Evolutionary conservation across 2,329 filamentous ascomycete species (phyloP), one percentile per base, ranked within the genome.

Genomic region (Cordyceps sp.): DNA sequence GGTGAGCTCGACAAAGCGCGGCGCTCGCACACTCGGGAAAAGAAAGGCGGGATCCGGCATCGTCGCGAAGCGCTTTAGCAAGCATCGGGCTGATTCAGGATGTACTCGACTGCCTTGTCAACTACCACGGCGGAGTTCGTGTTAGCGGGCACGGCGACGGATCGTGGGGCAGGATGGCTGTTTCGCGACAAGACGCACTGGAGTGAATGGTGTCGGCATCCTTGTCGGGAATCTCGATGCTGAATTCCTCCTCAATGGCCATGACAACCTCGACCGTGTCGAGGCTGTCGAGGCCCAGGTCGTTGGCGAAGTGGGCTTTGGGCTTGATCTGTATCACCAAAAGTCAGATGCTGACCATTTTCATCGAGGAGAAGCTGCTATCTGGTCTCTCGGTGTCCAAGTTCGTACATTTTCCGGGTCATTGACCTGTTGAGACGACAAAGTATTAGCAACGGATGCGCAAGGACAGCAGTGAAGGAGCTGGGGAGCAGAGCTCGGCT

Each of bases 181-280:
- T 16, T n/a, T 13, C 14, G 3, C 5, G 14, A 4, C 20, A 15
- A 18, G 21, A 63, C 82, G 46, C 79, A 93, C 85, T 77, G 52
- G 84, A 93, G 72, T 90, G 84, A 59, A 94, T 93, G 43, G 70
- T 68, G 59, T 94, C 86, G 45, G 86, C 86, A 54, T 93, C 84
- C 73, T 93, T 93, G 65, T 94, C 86, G 46, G 86, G 86, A 50
- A 94, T 94, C 72, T 94, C 86, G 57, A 94, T 90, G 78, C 84
- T 73, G 53, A 76, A 74, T 50, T 76, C 66, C 63, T 98, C 90
- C 73, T 98, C 90, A 62, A 98, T 96, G 44, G 90, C 90, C 90
- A 98, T 98, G 49, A 98, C 90, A 45, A 98, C 90, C 70, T 98
- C 90, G 42, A 98, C 90, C 41, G 90, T 94, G 59, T 98, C 90